Conservation (phyloP, 2,329 filamentous ascomycete genomes). For the Seiridium cupressi region DNA sequence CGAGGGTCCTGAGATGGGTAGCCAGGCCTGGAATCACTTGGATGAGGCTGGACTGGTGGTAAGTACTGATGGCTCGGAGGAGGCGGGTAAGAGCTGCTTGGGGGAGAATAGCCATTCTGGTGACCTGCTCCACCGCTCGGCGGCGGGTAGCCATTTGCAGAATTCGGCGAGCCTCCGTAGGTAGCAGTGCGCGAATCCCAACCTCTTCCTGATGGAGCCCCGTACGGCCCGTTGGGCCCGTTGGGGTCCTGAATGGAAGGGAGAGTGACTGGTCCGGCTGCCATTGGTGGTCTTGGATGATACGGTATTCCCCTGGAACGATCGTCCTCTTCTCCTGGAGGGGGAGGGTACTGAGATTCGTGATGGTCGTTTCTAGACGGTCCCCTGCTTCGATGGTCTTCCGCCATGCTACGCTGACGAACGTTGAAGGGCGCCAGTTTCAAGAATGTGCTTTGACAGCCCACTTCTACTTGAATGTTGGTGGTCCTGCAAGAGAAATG, state of each 20-base stretch:
- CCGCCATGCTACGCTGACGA: slow-evolving; percentile 34
- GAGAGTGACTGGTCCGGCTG: slow-evolving; percentile 40
- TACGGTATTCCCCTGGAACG: slow-evolving; percentile 29
- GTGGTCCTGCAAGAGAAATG: neutral
- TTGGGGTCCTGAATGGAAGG: slow-evolving; percentile 50
- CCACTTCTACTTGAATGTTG: slow-evolving; percentile 8
- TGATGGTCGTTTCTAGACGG: slow-evolving; percentile 33
- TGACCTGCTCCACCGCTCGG: slow-evolving; percentile 17
- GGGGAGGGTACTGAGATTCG: slow-evolving; percentile 40
- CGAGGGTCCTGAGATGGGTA: slow-evolving; percentile 41
- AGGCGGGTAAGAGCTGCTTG: slow-evolving; percentile 19
- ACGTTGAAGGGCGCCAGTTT: slow-evolving; percentile 28
- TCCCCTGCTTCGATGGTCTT: slow-evolving; percentile 32
- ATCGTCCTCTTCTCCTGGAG: slow-evolving; percentile 41
- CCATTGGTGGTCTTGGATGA: slow-evolving; percentile 36
- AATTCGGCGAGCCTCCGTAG: slow-evolving; percentile 40
- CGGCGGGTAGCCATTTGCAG: slow-evolving; percentile 45
- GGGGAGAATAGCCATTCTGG: slow-evolving; percentile 23
- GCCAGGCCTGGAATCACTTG: slow-evolving; percentile 20
- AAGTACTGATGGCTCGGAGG: slow-evolving; percentile 22
- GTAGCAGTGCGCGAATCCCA: slow-evolving; percentile 32
- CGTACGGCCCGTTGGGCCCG: slow-evolving; percentile 20
- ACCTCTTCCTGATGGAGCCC: slow-evolving; percentile 14
- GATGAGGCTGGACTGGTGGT: slow-evolving; percentile 36
- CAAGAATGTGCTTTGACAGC: slow-evolving; percentile 16